Evolutionary conservation across 768 basidiomycete genomes (phyloP).

Genomic region (Lactarius vividus): DNA sequence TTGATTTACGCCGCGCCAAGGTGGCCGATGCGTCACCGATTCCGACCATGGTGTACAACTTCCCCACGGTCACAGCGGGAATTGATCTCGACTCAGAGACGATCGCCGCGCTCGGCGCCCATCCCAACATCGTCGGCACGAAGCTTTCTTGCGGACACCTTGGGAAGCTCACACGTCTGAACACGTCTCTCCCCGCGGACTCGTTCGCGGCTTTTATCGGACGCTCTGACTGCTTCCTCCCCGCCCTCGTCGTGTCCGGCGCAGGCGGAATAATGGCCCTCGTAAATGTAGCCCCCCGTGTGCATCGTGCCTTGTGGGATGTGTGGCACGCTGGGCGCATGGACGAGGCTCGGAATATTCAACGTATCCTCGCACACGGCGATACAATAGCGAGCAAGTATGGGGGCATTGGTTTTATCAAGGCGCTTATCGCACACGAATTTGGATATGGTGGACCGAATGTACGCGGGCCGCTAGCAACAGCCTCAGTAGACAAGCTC

Average conservation of each 20-base stretch:
- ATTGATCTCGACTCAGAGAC: constrained; percentile 82
- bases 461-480: constrained; percentile 33
- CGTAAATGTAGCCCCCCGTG: constrained; percentile 46
- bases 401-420: constrained; percentile 67
- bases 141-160: constrained; percentile 85
- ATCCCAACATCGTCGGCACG: constrained; percentile 83
- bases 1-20: constrained; percentile 34
- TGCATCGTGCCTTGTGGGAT: constrained; percentile 21
- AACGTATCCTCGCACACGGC: constrained; percentile 59
- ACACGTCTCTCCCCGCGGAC: constrained; percentile 49
- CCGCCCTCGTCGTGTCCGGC: constrained; percentile 59
- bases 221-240: constrained; percentile 64
- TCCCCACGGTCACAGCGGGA: constrained; percentile 76
- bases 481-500: constrained; percentile 24
- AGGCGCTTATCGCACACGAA: constrained; percentile 56
- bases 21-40: constrained; percentile 69
- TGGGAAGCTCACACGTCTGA: constrained; percentile 77
- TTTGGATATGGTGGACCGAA: constrained; percentile 59
- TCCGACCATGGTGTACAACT: constrained; percentile 82
- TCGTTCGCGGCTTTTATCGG: constrained; percentile 76
- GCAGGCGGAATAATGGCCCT: constrained; percentile 66
- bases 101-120: constrained; percentile 62
- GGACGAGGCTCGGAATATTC: constrained; percentile 58
- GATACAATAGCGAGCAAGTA: constrained; percentile 64
- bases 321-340: constrained; percentile 40